Evolutionary conservation across 164 flowering plant species (phyloP).

Genomic region (Cinnamomum chago): DNA sequence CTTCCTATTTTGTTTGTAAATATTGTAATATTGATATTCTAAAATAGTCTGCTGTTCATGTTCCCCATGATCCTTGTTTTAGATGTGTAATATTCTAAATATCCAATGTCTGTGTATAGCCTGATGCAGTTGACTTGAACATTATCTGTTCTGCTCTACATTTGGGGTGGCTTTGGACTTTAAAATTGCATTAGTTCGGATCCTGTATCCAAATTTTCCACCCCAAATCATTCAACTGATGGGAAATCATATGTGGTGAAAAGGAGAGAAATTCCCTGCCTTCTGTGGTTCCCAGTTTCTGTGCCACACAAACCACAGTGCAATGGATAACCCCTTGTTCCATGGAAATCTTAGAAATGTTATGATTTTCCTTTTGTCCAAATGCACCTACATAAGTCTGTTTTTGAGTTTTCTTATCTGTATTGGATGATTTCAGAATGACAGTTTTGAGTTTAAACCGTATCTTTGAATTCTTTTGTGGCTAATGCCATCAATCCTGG

Average conservation of each 20-base stretch:
- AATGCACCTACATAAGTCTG: no score
- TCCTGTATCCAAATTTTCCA: no score
- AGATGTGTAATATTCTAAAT: no score
- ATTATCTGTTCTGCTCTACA: not conserved
- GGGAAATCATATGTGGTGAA: not conserved
- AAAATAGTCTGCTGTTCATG: no score
- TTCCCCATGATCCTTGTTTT: no score
- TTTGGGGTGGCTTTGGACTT: no score
- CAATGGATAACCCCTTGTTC: not conserved
- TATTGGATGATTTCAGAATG: not conserved
- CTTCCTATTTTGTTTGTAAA: no score
- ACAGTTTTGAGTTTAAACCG: not conserved
- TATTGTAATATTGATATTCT: no score
- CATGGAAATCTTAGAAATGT: not conserved
- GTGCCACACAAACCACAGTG: not conserved
- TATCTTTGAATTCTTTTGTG: not conserved
- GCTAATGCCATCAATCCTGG: not conserved
- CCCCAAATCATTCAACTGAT: no score
- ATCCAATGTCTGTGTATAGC: not conserved
- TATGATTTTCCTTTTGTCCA: not conserved
- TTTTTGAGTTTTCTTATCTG: no score
- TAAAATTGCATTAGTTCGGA: no score
- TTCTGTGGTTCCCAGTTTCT: not conserved
- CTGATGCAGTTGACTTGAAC: not conserved
- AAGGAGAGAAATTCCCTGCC: not conserved